Conservation (phyloP, 139 green algal species). For the Ettlia oleoabundans region DNA sequence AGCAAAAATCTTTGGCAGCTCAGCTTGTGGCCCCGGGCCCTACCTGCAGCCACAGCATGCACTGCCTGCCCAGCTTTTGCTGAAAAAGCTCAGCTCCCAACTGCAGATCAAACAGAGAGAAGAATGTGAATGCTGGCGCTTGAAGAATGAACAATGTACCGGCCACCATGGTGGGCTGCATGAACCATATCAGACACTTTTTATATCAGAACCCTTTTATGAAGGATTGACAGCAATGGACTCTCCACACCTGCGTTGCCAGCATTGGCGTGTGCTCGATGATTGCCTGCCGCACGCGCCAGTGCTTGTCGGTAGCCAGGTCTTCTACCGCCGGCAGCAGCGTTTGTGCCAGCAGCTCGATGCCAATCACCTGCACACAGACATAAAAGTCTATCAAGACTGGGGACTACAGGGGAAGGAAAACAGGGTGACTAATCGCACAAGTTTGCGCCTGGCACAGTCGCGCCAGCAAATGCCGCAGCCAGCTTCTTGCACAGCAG, state of each 20-base stretch:
- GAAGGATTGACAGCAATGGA: background rate
- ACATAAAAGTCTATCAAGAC: too few relatives aligned
- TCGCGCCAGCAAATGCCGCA: too few relatives aligned
- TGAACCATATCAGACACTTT: too few relatives aligned
- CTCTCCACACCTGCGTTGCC: conserved; percentile 83
- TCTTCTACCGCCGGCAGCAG: conserved; percentile 97
- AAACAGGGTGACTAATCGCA: too few relatives aligned
- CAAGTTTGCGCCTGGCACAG: too few relatives aligned
- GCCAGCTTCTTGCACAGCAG: background rate
- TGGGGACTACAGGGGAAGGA: too few relatives aligned
- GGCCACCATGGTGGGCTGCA: too few relatives aligned
- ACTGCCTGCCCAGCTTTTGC: conserved; percentile 93
- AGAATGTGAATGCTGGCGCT: background rate
- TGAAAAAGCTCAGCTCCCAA: conserved; percentile 66
- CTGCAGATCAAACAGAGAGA: conserved; percentile 1
- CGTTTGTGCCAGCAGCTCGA: conserved; percentile 88
- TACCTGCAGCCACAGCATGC: conserved; percentile 94
- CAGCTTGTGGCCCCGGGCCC: background rate
- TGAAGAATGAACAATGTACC: too few relatives aligned
- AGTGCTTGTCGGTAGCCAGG: conserved; percentile 95
- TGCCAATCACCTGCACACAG: conserved; percentile 93
- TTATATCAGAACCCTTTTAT: too few relatives aligned
- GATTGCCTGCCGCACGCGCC: conserved; percentile 97
- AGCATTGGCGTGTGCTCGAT: conserved; percentile 98
- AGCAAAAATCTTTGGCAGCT: background rate